Percentiles rank a stretch among this genome's conserved stretches.
These are phyloP conservation scores for Talaromyces sp. DNA, from an alignment of 2,329 filamentous ascomycete species.

Conservation along the genomic window DNA sequence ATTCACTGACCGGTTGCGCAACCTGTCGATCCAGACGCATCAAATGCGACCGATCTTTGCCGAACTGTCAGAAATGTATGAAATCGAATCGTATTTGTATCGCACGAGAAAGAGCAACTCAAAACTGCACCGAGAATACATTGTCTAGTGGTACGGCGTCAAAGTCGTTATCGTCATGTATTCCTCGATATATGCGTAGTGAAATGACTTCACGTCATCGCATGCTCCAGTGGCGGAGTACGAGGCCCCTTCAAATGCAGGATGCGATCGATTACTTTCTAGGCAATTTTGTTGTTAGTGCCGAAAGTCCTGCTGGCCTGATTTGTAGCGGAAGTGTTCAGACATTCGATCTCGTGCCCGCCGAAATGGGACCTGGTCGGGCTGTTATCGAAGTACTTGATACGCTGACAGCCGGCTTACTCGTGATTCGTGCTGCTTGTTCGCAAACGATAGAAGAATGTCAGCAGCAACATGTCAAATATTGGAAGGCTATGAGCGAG, in stretches of 20 bases:
- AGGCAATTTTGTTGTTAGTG: neutral
- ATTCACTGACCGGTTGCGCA: neutral
- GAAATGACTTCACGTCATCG: neutral
- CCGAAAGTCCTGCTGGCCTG: neutral
- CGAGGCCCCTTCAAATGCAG: conserved; percentile 1
- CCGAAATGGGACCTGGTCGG: neutral
- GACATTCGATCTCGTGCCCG: conserved; percentile 2
- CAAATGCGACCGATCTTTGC: conserved; percentile 7
- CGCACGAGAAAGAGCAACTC: neutral
- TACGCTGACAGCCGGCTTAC: neutral
- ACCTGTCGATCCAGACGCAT: conserved; percentile 5
- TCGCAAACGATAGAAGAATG: neutral
- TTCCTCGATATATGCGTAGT: neutral
- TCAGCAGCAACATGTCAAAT: neutral
- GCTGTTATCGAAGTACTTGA: conserved; percentile 6
- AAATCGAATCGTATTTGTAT: conserved; percentile 4
- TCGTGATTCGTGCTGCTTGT: neutral
- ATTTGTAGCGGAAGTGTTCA: neutral
- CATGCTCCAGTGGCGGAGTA: neutral
- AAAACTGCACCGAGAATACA: neutral
- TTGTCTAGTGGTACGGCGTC: neutral
- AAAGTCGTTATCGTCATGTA: neutral
- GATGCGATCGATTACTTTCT: conserved; percentile 8
- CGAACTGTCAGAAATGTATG: neutral
- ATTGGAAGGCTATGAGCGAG: neutral